Evolutionary conservation across 1,284 basidiomycete species (phyloP), one percentile per base, ranked within the genome.

Genomic region (Rhodotorula sp.): DNA sequence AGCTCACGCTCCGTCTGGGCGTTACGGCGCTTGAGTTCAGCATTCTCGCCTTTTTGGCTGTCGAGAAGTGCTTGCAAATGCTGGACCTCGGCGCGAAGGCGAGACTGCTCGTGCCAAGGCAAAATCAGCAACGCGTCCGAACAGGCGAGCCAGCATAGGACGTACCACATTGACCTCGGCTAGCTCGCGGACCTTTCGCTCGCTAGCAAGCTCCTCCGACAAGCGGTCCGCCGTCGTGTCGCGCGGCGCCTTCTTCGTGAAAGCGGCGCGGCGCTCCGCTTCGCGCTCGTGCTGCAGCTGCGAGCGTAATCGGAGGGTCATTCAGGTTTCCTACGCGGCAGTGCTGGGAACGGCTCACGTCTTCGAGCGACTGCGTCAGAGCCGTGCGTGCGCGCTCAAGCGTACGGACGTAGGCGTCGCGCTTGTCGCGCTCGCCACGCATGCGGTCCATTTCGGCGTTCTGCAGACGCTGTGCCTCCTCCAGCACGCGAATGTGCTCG

Each of bases 401-500:
- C 2, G 74, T 75, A 8, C 67, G 69, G 44, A 75, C 64, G 59
- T 73, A 69, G 17, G 74, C 74, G 25, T 75, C 68, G 25, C 72
- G 72, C 52, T 71, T 68, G 59, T 68, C 71, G 8, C 67, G 64
- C n/a, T 75, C 74, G 34, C 58, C 69, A 3, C 70, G 57, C 25
- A 75, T 72, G 44, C 70, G 67, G 52, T 74, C 68, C 67, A 75
- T 75, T 45, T 75, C 74, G 49, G 61, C 45, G 50, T 75, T 74
- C 50, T 75, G 74, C 17, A 75, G 53, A 4, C 56, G 91, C 82
- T 98, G 98, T 16, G 97, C 96, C 79, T 97, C 92, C 81, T 99
- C 95, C 10, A 97, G 86, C 23, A 99, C 97, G 78, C 99, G 91
- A 27, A 99, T 94, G 79, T 99, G 97, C 82, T 99, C 96, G 61